Evolutionary conservation across 2,329 filamentous ascomycete species (phyloP).

Genomic region (Sporothrix euskadiensis): DNA sequence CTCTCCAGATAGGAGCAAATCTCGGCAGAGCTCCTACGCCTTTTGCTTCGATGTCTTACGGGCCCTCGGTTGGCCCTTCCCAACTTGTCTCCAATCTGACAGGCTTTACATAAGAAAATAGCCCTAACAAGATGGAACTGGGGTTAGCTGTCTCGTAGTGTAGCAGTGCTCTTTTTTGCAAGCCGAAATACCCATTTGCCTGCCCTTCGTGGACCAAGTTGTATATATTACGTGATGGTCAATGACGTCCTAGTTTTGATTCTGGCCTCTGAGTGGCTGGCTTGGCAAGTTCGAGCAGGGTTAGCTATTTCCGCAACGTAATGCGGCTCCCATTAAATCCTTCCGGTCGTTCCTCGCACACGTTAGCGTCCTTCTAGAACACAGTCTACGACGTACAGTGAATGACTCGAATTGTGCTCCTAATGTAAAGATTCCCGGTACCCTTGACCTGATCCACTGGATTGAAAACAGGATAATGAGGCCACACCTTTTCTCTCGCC

Average conservation of each 20-base stretch:
- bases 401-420: not conserved
- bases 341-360: not conserved
- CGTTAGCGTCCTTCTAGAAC: not conserved
- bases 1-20: not conserved
- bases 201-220: not conserved
- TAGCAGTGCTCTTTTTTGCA: not conserved
- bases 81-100: not conserved
- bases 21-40: too few species aligned
- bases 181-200: not conserved
- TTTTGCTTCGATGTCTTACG: too few species aligned
- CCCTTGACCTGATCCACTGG: not conserved
- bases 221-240: not conserved
- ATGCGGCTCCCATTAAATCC: not conserved
- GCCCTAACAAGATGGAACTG: not conserved
- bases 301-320: not conserved
- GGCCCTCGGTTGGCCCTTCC: slow-evolving; percentile 9
- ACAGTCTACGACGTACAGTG: not conserved
- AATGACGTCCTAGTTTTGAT: slow-evolving; percentile 8
- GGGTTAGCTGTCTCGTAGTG: not conserved
- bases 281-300: not conserved
- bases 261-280: not conserved
- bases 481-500: too few species aligned
- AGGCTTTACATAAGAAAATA: not conserved
- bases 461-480: not conserved
- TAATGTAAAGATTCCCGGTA: not conserved